Conservation (phyloP, 768 basidiomycete genomes). For the Panaeolus cyanescens region DNA sequence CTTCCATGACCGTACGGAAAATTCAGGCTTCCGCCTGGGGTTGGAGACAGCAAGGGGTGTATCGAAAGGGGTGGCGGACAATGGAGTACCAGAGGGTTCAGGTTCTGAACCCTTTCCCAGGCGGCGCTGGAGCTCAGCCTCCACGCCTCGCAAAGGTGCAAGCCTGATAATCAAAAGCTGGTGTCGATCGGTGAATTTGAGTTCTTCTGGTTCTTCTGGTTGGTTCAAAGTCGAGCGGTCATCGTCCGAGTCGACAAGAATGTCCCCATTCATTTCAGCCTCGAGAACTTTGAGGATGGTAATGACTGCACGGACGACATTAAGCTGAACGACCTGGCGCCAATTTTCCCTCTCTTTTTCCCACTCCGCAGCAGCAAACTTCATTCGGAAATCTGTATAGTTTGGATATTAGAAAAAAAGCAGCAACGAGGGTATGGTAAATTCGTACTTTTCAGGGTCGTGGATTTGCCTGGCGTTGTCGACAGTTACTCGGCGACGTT, state of each 20-base stretch:
- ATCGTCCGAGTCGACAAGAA: slow-evolving; percentile 34
- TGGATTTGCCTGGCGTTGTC: slow-evolving; percentile 58
- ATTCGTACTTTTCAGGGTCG: slow-evolving; percentile 61
- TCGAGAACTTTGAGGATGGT: slow-evolving; percentile 64
- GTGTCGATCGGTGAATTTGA: slow-evolving; percentile 54
- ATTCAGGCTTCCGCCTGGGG: slow-evolving; percentile 39
- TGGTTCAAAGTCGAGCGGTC: slow-evolving; percentile 24
- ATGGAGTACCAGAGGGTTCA: slow-evolving; percentile 27
- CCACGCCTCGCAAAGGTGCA: slow-evolving; percentile 60
- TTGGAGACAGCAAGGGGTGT: slow-evolving; percentile 25
- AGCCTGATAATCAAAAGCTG: slow-evolving; percentile 60
- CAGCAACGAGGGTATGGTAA: slow-evolving; percentile 1
- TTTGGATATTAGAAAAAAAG: slow-evolving; percentile 4
- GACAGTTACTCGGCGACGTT: slow-evolving; percentile 4
- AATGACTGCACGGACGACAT: slow-evolving; percentile 73
- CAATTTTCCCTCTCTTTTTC: slow-evolving; percentile 69
- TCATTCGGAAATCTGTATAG: slow-evolving; percentile 68
- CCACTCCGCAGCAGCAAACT: slow-evolving; percentile 65
- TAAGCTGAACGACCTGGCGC: slow-evolving; percentile 79
- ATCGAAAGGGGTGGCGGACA: slow-evolving; percentile 52
- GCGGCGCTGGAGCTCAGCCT: slow-evolving; percentile 61
- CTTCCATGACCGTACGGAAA: slow-evolving; percentile 57
- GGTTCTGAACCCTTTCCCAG: slow-evolving; percentile 52
- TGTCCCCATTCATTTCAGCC: slow-evolving; percentile 48
- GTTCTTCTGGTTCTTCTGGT: slow-evolving; percentile 21